Base-by-base conservation (phyloP, 352 stramenopile species). In the Aphanomyces stellatus region DNA sequence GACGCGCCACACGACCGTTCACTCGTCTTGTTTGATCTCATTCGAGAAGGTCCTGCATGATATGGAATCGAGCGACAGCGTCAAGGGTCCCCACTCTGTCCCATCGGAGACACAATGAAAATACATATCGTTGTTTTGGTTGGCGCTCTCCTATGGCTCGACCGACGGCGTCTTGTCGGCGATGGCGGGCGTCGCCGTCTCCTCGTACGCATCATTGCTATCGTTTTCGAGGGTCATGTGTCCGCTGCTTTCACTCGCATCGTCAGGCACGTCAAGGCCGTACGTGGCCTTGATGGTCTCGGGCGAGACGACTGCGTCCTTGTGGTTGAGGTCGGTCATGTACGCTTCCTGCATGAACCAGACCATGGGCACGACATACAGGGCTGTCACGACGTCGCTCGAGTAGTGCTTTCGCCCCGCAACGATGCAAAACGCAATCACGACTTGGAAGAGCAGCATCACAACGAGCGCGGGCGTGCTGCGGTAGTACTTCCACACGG, bases 391-490 rank as follows among this genome's bases (percentile, higher is more conserved):
- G 28, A 96, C 87, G 65, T 96, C 88, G 2, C 95, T 69, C 46
- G 81, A 90, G 72, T 96, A 96, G 75, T 96, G 88, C 74, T 96
- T 96, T 56, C 87, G 83, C 34, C 83, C 80, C 0, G 86, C 88
- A 30, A 96, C 75, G 73, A 95, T 96, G 31, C 95, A 72, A 70
- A 94, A 91, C 6, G 88, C 85, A 68, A 96, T 95, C 25, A 73
- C 74, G 65, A 86, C 86, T 72, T 95, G 85, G 19, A 91, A 64
- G 64, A 73, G 76, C 4, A 90, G 49, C 79, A 95, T 92, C 61
- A 89, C 67, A 13, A 72, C 63, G 69, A 91, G 74, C 46, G 88
- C 73, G 62, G 72, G 84, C 67, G 85, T 88, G 79, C 85, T 89
- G 62, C 75, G 80, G 79, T 86, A 96, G 79, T 89, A 96, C 73